Conservation (phyloP, 306 rosid genomes). For the Phaseolus lunatus region DNA sequence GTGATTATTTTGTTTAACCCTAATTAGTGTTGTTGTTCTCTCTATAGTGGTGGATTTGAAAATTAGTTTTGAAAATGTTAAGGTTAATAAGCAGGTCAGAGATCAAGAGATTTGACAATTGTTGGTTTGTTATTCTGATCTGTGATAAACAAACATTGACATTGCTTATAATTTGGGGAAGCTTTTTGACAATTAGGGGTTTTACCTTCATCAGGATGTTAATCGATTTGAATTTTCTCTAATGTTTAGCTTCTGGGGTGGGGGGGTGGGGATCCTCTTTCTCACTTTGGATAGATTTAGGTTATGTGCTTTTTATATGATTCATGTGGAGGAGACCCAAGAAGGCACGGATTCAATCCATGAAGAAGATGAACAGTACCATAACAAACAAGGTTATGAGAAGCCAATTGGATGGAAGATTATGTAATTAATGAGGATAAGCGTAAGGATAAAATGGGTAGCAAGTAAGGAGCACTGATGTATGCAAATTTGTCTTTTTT, state of each 20-base stretch:
- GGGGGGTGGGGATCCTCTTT: not conserved
- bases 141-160: not conserved
- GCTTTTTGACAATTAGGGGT: not conserved
- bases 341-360: no score
- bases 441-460: no score
- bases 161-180: slow-evolving; percentile 6
- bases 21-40: not conserved
- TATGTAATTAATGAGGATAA: no score
- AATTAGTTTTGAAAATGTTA: not conserved
- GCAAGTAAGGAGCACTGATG: no score
- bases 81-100: not conserved
- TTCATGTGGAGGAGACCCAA: no score
- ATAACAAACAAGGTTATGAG: no score
- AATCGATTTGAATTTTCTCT: not conserved
- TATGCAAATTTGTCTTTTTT: no score
- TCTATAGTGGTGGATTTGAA: not conserved
- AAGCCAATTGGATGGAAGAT: no score
- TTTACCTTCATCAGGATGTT: slow-evolving; percentile 24
- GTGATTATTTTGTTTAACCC: slow-evolving; percentile 45
- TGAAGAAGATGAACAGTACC: no score
- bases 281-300: not conserved
- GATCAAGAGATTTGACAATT: not conserved
- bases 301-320: not conserved
- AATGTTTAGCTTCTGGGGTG: not conserved
- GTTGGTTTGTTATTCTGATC: not conserved